phyloP scores from a whole-genome alignment of 352 stramenopile genomes.

The Phytophthora fragariae region DNA sequence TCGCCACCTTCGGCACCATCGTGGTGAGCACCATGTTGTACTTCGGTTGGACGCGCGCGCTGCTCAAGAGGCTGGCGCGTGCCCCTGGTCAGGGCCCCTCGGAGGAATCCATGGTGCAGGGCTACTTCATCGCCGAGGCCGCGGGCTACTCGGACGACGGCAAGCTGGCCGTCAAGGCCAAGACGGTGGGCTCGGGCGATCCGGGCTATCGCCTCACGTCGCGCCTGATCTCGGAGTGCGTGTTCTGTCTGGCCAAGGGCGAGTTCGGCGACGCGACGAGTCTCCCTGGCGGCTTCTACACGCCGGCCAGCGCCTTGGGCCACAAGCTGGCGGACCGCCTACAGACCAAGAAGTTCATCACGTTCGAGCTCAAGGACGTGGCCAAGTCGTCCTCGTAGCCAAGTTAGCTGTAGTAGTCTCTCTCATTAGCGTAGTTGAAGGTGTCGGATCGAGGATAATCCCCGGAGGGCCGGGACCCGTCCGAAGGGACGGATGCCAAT shows the following conservation, averaged over 20 bases:
- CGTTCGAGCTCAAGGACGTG: conserved; percentile 53
- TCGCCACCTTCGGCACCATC: conserved; percentile 44
- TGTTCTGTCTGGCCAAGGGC: conserved; percentile 63
- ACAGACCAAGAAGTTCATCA: conserved; percentile 65
- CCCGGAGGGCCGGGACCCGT: conserved; percentile 9
- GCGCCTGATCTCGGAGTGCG: conserved; percentile 65
- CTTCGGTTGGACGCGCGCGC: conserved; percentile 63
- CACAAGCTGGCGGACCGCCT: conserved; percentile 60
- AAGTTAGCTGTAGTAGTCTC: conserved; percentile 15
- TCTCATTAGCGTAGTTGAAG: too few relatives aligned
- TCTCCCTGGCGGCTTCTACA: conserved; percentile 64
- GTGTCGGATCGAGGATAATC: conserved; percentile 7
- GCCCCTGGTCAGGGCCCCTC: conserved; percentile 84
- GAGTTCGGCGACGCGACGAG: conserved; percentile 36
- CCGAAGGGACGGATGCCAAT: conserved; percentile 33
- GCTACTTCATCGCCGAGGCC: conserved; percentile 68
- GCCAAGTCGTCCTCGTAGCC: conserved; percentile 7
- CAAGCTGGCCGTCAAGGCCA: conserved; percentile 53
- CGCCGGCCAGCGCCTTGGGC: conserved; percentile 63
- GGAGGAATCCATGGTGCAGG: conserved; percentile 80
- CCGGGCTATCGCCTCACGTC: conserved; percentile 69
- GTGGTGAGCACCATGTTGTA: conserved; percentile 59
- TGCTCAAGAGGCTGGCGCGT: conserved; percentile 76
- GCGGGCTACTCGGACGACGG: conserved; percentile 55
- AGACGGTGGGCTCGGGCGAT: conserved; percentile 50